Evolutionary conservation across 306 rosid species (phyloP), one percentile per base, ranked within the genome.

Genomic region (Luffa acutangula): DNA sequence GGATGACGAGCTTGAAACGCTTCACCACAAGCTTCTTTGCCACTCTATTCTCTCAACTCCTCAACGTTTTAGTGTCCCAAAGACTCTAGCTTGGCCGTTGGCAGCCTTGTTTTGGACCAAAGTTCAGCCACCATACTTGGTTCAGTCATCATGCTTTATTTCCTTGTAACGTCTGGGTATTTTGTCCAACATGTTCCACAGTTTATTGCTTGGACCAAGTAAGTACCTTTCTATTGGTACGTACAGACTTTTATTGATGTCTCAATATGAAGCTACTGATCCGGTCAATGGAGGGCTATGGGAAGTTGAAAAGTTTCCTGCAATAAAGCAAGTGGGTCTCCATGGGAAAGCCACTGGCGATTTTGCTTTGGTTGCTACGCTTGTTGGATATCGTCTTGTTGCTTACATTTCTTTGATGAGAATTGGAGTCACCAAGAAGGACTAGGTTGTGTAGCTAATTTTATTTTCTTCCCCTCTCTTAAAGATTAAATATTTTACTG

Each of bases 31-130:
- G 56, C 81, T 91, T 89, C 75, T 36, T 89, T 0, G 69, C 4
- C 79, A 81, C 91, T 39, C 65, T 89, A 39, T 58, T 79, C 2
- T 43, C 15, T 65, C 89, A 85, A 60, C 78, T 93, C 7, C 82
- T 85, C 42, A 75, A 78, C 43, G 94, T 93, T 9, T 7, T 93
- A 1, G 96, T 91, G 0, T 15, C 96, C 7, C 94, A 87, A 25
- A 84, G 97, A 94, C 14, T 59, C 89, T 7, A 96, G 94, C 7
- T 88, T 93, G 11, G 93, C 96, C 4, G 67, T 93, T 7, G 97
- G 97, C 3, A 94, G 94, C 2, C 1, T 80, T 4, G 83, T 92
- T 0, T 86, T 92, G 87, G 89, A 89, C 48, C 87, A 72, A 48
- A 83, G 82, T 78, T 43, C 89, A 3, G 95, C 92, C 33, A 79